A percentile compares a stretch with the other conserved stretches of the same genome.
These are phyloP conservation scores for Wickerhamiella azyma DNA, from an alignment of 805 yeast genomes.

Conservation along the genomic window DNA sequence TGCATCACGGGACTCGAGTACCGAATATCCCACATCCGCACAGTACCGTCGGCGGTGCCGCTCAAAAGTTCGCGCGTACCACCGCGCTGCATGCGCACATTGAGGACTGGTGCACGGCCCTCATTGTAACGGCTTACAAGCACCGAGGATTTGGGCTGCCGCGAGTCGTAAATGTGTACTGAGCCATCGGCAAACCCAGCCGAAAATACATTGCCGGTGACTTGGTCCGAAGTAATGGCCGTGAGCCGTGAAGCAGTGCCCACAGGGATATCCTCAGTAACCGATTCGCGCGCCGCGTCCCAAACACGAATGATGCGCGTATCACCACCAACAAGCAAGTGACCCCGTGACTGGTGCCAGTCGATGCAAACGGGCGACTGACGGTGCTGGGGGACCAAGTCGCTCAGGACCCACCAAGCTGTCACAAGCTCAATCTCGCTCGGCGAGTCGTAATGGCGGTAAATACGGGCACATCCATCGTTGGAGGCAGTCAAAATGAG, in stretches of 20 bases:
- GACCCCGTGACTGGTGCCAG: conserved; percentile 95
- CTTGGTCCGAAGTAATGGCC: conserved; percentile 84
- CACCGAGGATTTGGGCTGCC: conserved; percentile 71
- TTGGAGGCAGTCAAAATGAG: conserved; percentile 76
- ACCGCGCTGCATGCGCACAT: conserved; percentile 92
- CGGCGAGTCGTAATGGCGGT: conserved; percentile 53
- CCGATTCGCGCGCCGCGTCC: conserved; percentile 92
- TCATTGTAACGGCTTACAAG: conserved; percentile 71
- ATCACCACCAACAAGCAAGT: conserved; percentile 85
- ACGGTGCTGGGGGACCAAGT: conserved; percentile 63
- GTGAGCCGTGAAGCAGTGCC: conserved; percentile 82
- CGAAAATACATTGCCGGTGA: conserved; percentile 77
- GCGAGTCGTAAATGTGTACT: conserved; percentile 77
- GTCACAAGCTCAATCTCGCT: conserved; percentile 51
- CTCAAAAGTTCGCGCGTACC: conserved; percentile 82
- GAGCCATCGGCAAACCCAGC: conserved; percentile 91
- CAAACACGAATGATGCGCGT: conserved; percentile 81
- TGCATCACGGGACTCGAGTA: conserved; percentile 47
- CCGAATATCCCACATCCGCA: conserved; percentile 86
- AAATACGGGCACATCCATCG: conserved; percentile 86
- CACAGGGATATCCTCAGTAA: conserved; percentile 79
- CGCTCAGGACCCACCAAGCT: conserved; percentile 89
- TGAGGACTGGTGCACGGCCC: conserved; percentile 46
- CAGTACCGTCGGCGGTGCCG: conserved; percentile 64
- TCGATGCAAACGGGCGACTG: conserved; percentile 77